phyloP scores from a whole-genome alignment of 2,329 filamentous ascomycete species.

The Neofusicoccum ribis region DNA sequence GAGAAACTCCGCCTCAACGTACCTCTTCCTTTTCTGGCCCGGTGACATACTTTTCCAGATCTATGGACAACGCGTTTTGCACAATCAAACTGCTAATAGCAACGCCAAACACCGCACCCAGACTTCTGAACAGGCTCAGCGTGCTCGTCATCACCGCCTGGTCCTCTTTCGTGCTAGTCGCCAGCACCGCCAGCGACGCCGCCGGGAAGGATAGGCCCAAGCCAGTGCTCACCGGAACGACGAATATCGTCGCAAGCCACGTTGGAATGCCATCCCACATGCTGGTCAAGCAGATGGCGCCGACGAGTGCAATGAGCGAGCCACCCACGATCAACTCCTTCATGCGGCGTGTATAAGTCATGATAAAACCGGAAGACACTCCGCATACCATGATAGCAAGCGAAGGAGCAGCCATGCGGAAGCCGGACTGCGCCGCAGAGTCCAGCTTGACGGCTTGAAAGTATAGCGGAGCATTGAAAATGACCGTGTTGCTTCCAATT shows the following conservation, averaged over 20 bases:
- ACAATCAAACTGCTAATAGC: constrained; percentile 69
- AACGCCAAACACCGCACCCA: constrained; percentile 74
- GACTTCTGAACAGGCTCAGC: constrained; percentile 68
- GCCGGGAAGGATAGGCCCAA: constrained; percentile 46
- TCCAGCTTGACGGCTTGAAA: constrained; percentile 55
- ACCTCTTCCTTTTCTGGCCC: constrained; percentile 58
- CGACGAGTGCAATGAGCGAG: constrained; percentile 38
- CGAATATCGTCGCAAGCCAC: constrained; percentile 43
- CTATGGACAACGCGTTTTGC: constrained; percentile 67
- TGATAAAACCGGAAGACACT: constrained; percentile 45
- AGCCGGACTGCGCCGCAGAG: constrained; percentile 69
- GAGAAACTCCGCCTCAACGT: constrained; percentile 13
- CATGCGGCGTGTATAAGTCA: constrained; percentile 46
- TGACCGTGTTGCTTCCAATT: constrained; percentile 55
- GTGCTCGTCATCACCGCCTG: constrained; percentile 61
- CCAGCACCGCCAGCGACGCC: constrained; percentile 42
- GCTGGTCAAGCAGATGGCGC: constrained; percentile 34
- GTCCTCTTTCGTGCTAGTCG: constrained; percentile 44
- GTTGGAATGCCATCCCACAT: constrained; percentile 42
- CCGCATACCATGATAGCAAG: constrained; percentile 47
- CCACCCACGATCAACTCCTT: constrained; percentile 44
- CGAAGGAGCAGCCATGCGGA: constrained; percentile 67
- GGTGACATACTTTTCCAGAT: constrained; percentile 59
- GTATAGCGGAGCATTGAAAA: constrained; percentile 73
- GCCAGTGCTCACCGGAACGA: constrained; percentile 42